Conservation (phyloP, 75 land plant species). For the Pinus albicaulis region DNA sequence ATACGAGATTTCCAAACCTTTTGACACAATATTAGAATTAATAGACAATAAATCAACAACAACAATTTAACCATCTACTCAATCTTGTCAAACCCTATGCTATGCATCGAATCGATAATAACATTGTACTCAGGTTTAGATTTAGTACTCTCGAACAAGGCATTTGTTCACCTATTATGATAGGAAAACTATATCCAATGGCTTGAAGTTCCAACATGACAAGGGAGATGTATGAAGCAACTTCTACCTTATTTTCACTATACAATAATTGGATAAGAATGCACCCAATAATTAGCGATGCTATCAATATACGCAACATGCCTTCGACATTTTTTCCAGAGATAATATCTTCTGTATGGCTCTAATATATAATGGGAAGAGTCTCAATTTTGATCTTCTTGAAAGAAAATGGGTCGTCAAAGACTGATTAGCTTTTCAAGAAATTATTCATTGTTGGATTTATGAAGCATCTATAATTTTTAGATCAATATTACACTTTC, state of each 20-base stretch:
- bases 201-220: too few species aligned
- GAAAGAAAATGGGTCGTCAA: conserved; percentile 55
- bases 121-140: conserved; percentile 15
- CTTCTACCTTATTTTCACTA: conserved; percentile 29
- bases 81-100: conserved; percentile 24
- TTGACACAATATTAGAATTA: conserved; percentile 56
- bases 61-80: conserved; percentile 56
- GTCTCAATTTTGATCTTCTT: conserved; percentile 38
- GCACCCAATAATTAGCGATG: conserved; percentile 49
- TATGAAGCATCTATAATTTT: conserved; percentile 52
- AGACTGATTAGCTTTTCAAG: conserved; percentile 43
- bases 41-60: conserved; percentile 45
- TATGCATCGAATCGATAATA: conserved; percentile 8
- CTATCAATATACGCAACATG: too few species aligned
- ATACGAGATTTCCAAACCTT: conserved; percentile 69
- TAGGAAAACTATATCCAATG: conserved; percentile 67
- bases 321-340: conserved; percentile 58
- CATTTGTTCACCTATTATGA: too few species aligned
- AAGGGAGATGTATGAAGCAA: too few species aligned
- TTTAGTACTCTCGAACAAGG: conserved; percentile 37
- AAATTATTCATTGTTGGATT: conserved; percentile 50
- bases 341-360: conserved; percentile 57
- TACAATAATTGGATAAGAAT: conserved; percentile 53
- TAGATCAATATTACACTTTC: conserved; percentile 59
- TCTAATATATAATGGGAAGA: conserved; percentile 54